A percentile compares a stretch with the other conserved stretches of the same genome.
Evolutionary conservation across 352 stramenopile genomes (phyloP).

Genomic region (Pythium sukuiense): DNA sequence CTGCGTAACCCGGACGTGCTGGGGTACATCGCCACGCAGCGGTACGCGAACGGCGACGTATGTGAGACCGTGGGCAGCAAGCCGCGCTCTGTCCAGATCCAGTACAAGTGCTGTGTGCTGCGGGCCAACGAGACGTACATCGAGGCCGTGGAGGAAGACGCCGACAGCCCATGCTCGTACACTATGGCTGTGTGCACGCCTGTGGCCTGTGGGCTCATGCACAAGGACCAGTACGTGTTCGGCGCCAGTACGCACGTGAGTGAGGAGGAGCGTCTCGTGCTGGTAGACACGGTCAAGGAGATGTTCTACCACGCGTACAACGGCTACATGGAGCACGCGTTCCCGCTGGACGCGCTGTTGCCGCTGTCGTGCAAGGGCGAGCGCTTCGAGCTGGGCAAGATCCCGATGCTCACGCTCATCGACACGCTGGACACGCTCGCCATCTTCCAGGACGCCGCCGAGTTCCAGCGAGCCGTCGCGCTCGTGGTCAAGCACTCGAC

Average conservation of each 20-base stretch:
- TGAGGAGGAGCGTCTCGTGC: conserved; percentile 52
- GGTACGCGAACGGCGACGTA: conserved; percentile 44
- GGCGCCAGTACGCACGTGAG: conserved; percentile 46
- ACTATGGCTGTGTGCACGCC: conserved; percentile 70
- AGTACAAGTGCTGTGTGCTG: conserved; percentile 77
- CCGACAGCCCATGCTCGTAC: conserved; percentile 45
- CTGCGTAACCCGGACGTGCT: conserved; percentile 49
- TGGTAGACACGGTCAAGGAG: conserved; percentile 68
- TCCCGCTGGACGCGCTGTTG: conserved; percentile 77
- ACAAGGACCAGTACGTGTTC: conserved; percentile 69
- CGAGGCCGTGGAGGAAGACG: conserved; percentile 54
- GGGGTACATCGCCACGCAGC: conserved; percentile 60
- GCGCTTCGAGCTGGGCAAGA: conserved; percentile 75
- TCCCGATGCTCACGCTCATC: conserved; percentile 89
- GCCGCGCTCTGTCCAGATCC: conserved; percentile 32
- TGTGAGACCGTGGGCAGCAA: conserved; percentile 28
- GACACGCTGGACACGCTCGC: conserved; percentile 91
- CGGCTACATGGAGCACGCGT: conserved; percentile 82
- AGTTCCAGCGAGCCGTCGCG: conserved; percentile 72
- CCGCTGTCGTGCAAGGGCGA: conserved; percentile 70
- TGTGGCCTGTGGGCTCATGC: conserved; percentile 67
- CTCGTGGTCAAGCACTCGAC: conserved; percentile 55
- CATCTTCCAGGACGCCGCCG: conserved; percentile 71
- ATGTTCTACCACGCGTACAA: conserved; percentile 92
- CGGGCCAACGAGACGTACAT: conserved; percentile 85